phyloP scores from a whole-genome alignment of 2,329 filamentous ascomycete genomes.

The Diaporthe longicolla region DNA sequence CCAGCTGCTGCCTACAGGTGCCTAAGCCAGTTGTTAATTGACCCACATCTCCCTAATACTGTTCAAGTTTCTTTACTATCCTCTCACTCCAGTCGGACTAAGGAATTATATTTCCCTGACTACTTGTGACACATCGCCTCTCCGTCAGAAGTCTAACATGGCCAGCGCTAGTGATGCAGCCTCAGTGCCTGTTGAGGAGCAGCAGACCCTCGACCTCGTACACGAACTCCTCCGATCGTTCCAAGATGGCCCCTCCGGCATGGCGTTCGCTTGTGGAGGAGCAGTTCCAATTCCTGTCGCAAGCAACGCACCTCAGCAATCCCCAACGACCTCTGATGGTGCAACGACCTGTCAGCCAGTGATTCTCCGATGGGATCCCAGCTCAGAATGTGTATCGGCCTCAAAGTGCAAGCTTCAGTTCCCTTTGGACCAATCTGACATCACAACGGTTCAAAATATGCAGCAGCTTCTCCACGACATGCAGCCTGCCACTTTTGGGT shows the following conservation, averaged over 20 bases:
- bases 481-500: conserved; percentile 64
- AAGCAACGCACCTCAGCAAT: not conserved
- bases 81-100: too few species aligned
- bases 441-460: conserved; percentile 34
- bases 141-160: not conserved
- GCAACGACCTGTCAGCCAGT: not conserved
- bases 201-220: not conserved
- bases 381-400: not conserved
- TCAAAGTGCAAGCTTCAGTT: conserved; percentile 41
- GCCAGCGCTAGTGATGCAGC: not conserved
- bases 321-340: too few species aligned
- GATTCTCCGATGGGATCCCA: conserved; percentile 45
- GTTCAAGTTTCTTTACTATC: too few species aligned
- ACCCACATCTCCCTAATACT: not conserved
- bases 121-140: too few species aligned
- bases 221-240: not conserved
- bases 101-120: too few species aligned
- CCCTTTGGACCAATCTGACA: conserved; percentile 27
- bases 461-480: conserved; percentile 51
- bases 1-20: not conserved
- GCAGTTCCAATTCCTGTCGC: not conserved
- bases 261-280: conserved; percentile 2
- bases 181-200: not conserved
- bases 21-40: not conserved
- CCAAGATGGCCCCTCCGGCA: not conserved